Conservation (phyloP, 768 basidiomycete genomes). For the Amanita pallidorosea region DNA sequence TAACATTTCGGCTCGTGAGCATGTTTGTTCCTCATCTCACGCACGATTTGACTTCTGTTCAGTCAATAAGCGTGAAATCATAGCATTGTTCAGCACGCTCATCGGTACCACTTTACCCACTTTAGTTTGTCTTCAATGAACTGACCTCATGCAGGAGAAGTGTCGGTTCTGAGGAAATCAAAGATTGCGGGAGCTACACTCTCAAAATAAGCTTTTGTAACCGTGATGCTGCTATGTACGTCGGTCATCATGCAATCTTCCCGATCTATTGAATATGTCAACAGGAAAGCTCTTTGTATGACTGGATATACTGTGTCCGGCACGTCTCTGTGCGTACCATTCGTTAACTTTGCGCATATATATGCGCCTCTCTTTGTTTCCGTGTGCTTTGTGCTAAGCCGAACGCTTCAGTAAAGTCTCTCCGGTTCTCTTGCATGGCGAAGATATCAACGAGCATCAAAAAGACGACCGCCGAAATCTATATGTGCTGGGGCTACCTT, state of each 20-base stretch:
- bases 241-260: constrained; percentile 1
- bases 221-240: constrained; percentile 44
- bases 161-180: constrained; percentile 32
- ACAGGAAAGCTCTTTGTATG: constrained; percentile 60
- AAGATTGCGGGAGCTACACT: constrained; percentile 24
- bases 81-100: constrained; percentile 44
- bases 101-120: constrained; percentile 30
- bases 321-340: constrained; percentile 37
- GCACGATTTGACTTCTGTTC: background rate
- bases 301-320: constrained; percentile 49
- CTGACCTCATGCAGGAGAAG: constrained; percentile 30
- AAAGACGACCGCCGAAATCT: constrained; percentile 61
- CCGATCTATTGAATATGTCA: constrained; percentile 2
- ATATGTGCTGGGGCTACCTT: constrained; percentile 77
- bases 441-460: constrained; percentile 10
- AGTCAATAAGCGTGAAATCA: constrained; percentile 29
- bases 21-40: constrained; percentile 1
- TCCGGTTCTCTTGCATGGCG: constrained; percentile 16
- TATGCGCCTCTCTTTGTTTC: constrained; percentile 8
- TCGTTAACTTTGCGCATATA: constrained; percentile 6
- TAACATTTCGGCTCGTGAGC: constrained; percentile 32
- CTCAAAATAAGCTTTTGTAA: constrained; percentile 45
- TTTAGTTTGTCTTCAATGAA: background rate
- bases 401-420: constrained; percentile 24
- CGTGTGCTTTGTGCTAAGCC: background rate